These are phyloP conservation scores for Climacium dendroides DNA, from an alignment of 225 moss, liverwort and hornwort genomes.

Conservation along the genomic window DNA sequence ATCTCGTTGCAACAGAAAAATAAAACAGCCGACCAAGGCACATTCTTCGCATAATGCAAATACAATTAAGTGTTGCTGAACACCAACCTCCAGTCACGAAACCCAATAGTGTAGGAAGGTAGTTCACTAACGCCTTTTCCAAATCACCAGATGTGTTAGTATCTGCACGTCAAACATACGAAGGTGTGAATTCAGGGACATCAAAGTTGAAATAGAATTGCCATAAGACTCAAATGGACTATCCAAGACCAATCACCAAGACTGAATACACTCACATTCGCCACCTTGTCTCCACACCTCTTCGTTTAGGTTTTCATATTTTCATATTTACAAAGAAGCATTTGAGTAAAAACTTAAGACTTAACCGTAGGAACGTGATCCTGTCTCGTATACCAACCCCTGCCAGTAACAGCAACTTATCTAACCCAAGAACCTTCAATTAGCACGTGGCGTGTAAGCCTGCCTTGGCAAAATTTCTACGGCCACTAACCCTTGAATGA, in stretches of 20 bases:
- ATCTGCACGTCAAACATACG: constrained; percentile 1
- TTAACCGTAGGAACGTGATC: background rate
- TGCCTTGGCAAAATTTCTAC: background rate
- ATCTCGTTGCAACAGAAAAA: background rate
- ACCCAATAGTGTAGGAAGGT: constrained; percentile 37
- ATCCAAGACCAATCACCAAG: background rate
- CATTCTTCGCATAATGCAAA: background rate
- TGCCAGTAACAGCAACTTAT: background rate
- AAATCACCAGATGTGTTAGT: background rate
- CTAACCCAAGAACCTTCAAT: background rate
- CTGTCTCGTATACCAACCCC: background rate
- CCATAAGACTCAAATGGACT: background rate
- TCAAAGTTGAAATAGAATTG: background rate
- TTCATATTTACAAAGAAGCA: background rate
- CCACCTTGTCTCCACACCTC: background rate
- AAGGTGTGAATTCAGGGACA: background rate
- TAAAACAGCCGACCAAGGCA: background rate
- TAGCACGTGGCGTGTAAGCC: background rate
- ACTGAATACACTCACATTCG: background rate
- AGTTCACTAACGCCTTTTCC: constrained; percentile 23
- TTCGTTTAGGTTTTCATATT: background rate
- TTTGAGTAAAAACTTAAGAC: no score
- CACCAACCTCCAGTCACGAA: constrained; percentile 34
- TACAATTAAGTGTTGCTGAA: background rate
- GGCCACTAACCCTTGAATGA: background rate